Conservation (phyloP, 1,139 yeast genomes). For the Entelexis paramagnoliae region DNA sequence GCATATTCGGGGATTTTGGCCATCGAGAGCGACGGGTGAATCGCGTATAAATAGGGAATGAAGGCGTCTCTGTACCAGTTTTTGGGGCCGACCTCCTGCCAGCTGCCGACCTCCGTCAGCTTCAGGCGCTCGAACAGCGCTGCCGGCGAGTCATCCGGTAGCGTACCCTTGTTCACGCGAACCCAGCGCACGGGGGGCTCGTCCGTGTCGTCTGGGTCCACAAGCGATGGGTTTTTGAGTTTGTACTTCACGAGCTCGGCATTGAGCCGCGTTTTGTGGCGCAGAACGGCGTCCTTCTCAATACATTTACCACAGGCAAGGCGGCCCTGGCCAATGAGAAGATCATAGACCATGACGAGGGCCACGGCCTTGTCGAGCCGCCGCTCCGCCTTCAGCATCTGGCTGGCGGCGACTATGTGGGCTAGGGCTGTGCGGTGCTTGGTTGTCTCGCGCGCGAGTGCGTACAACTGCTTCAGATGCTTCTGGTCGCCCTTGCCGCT, state of each 20-base stretch:
- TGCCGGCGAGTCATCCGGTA: slow-evolving; percentile 20
- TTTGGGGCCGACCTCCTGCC: slow-evolving; percentile 37
- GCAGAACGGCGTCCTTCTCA: slow-evolving; percentile 66
- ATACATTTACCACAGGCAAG: slow-evolving; percentile 87
- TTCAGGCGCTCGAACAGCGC: slow-evolving; percentile 26
- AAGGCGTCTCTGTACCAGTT: slow-evolving; percentile 54
- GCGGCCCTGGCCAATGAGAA: slow-evolving; percentile 67
- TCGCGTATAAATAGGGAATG: slow-evolving; percentile 69
- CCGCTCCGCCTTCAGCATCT: slow-evolving; percentile 44
- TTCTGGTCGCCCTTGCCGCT: slow-evolving; percentile 33
- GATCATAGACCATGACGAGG: slow-evolving; percentile 65
- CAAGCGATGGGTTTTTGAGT: slow-evolving; percentile 44
- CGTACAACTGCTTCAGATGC: slow-evolving; percentile 74
- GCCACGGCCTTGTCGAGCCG: slow-evolving; percentile 42
- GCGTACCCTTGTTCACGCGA: slow-evolving; percentile 36
- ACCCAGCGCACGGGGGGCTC: slow-evolving; percentile 79
- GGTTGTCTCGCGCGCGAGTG: slow-evolving; percentile 67
- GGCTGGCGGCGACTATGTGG: slow-evolving; percentile 54
- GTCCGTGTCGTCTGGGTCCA: slow-evolving; percentile 26
- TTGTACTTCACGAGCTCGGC: slow-evolving; percentile 76
- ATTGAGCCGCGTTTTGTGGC: slow-evolving; percentile 66
- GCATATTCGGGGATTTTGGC: slow-evolving; percentile 56
- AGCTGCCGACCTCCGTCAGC: slow-evolving; percentile 40
- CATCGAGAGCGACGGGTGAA: slow-evolving; percentile 49
- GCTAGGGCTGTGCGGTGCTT: slow-evolving; percentile 55